A percentile compares a stretch with the other conserved stretches of the same genome.
Conservation (phyloP, 495 filamentous ascomycete genomes). For the Penicillium mononematosum region DNA sequence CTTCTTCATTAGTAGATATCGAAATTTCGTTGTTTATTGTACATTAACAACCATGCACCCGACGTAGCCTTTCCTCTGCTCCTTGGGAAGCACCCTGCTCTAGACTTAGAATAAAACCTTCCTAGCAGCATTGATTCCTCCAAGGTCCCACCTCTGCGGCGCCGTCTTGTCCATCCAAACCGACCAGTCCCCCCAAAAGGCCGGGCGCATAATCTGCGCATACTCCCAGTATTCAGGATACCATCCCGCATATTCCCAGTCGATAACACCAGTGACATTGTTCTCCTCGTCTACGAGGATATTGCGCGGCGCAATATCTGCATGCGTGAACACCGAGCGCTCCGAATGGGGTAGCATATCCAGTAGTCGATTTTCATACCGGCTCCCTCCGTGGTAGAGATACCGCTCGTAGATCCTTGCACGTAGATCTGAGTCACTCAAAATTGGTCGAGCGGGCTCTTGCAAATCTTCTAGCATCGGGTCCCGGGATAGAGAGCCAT, state of each 20-base stretch:
- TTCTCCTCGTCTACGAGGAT: slow-evolving; percentile 40
- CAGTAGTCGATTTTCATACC: slow-evolving; percentile 30
- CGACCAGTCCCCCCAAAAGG: slow-evolving; percentile 33
- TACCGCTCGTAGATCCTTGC: slow-evolving; percentile 41
- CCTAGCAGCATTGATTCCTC: slow-evolving; percentile 40
- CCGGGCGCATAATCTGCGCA: slow-evolving; percentile 42
- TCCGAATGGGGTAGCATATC: slow-evolving; percentile 36
- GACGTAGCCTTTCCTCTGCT: too few relatives aligned
- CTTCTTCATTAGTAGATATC: too few relatives aligned
- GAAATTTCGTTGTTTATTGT: too few relatives aligned
- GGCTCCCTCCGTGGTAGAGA: slow-evolving; percentile 28
- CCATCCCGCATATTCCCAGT: slow-evolving; percentile 51
- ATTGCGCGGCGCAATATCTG: slow-evolving; percentile 31
- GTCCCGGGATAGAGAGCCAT: slow-evolving; percentile 34
- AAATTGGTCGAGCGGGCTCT: slow-evolving; percentile 27
- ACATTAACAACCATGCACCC: too few relatives aligned
- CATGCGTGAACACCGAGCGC: slow-evolving; percentile 30
- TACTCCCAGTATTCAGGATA: slow-evolving; percentile 54
- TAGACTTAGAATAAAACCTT: slow-evolving; percentile 37
- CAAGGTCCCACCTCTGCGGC: slow-evolving; percentile 40
- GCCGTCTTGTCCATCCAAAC: slow-evolving; percentile 43
- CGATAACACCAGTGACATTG: slow-evolving; percentile 40
- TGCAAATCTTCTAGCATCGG: slow-evolving; percentile 34
- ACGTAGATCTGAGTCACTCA: slow-evolving; percentile 32
- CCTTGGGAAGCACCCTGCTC: too few relatives aligned